Percentiles rank a stretch among this genome's conserved stretches.
Conservation (phyloP, 257 asterid genomes). For the Solanum peruvianum region DNA sequence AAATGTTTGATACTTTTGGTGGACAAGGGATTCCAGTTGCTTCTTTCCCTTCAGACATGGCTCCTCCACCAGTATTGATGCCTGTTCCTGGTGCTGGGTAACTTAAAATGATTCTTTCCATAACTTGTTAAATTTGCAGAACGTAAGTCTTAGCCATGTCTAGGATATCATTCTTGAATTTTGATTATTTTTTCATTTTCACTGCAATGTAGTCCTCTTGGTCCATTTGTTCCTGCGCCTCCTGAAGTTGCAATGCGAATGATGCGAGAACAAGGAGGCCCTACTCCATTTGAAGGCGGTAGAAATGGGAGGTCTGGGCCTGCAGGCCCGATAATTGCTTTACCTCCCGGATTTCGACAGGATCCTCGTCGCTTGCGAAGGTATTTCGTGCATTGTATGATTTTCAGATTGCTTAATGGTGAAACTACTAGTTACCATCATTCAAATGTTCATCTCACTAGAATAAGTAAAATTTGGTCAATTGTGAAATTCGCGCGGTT, state of each 20-base stretch:
- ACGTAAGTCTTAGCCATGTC: background rate
- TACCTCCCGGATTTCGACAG: slow-evolving; percentile 71
- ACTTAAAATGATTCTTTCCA: background rate
- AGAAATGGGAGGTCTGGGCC: slow-evolving; percentile 69
- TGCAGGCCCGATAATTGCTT: slow-evolving; percentile 66
- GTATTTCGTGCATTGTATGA: slow-evolving; percentile 18
- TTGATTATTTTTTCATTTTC: background rate
- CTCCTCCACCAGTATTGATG: slow-evolving; percentile 85
- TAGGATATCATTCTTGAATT: background rate
- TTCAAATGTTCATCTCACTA: background rate
- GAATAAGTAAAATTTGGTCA: background rate
- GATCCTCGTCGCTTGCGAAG: slow-evolving; percentile 97
- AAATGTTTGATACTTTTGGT: slow-evolving; percentile 69
- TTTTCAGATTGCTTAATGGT: background rate
- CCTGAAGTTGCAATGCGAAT: slow-evolving; percentile 99
- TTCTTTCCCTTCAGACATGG: slow-evolving; percentile 70
- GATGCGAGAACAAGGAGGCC: slow-evolving; percentile 93
- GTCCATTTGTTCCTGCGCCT: slow-evolving; percentile 98
- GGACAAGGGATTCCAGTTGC: slow-evolving; percentile 78
- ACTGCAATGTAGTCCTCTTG: slow-evolving; percentile 66
- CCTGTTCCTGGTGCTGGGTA: slow-evolving; percentile 99
- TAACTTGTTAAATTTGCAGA: background rate
- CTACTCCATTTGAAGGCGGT: slow-evolving; percentile 82
- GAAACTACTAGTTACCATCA: background rate
- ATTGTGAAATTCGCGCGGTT: background rate